Evolutionary conservation across 2,329 filamentous ascomycete species (phyloP).

Genomic region (Cercospora beticola): DNA sequence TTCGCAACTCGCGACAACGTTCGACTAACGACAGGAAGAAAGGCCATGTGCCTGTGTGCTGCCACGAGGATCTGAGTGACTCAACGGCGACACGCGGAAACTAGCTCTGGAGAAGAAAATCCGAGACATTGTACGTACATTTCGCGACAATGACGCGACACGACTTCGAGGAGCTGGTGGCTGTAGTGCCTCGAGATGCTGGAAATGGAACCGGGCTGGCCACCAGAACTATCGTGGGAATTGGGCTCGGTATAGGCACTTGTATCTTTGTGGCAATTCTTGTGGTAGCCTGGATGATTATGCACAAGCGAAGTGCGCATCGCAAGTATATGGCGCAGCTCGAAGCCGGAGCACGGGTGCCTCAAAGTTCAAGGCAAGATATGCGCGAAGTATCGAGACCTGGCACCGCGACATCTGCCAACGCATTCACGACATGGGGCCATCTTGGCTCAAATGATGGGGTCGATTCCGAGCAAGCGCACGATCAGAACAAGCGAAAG

Average conservation of each 20-base stretch:
- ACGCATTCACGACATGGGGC: slow-evolving; percentile 39
- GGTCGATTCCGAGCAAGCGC: slow-evolving; percentile 26
- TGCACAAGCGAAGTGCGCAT: slow-evolving; percentile 28
- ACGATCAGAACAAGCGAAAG: slow-evolving; percentile 22
- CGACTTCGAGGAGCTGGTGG: neutral
- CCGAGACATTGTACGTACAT: slow-evolving; percentile 4
- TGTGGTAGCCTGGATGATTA: slow-evolving; percentile 28
- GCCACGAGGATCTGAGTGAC: slow-evolving; percentile 7
- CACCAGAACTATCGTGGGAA: slow-evolving; percentile 24
- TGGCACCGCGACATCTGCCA: slow-evolving; percentile 20
- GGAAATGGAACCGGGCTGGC: slow-evolving; percentile 3
- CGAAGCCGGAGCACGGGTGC: slow-evolving; percentile 24
- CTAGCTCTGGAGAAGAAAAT: neutral
- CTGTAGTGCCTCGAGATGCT: slow-evolving; percentile 1
- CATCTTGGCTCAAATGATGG: slow-evolving; percentile 43
- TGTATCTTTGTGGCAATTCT: slow-evolving; percentile 30
- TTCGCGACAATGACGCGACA: slow-evolving; percentile 15
- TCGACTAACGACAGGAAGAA: slow-evolving; percentile 6
- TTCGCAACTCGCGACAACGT: slow-evolving; percentile 8
- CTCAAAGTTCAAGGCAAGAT: slow-evolving; percentile 15
- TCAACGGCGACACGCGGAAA: slow-evolving; percentile 12
- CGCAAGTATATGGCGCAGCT: slow-evolving; percentile 30
- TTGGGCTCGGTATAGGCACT: slow-evolving; percentile 34
- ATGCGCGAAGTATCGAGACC: slow-evolving; percentile 27
- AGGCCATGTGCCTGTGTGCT: slow-evolving; percentile 10